Evolutionary conservation across 805 yeast genomes (phyloP).

Genomic region (Yamadazyma paraphyllophila): DNA sequence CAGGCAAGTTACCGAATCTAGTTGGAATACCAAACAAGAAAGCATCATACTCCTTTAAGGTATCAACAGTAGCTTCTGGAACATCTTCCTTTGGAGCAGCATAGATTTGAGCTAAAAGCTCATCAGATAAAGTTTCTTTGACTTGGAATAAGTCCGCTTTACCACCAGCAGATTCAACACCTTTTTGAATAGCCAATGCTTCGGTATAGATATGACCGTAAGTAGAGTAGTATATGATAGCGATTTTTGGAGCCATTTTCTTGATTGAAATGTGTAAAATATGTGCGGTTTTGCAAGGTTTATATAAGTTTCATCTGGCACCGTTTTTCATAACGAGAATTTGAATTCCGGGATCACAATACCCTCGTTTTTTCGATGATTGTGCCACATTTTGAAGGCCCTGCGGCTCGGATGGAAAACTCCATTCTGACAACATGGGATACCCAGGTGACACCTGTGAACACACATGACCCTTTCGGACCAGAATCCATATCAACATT

Average conservation of each 20-base stretch:
- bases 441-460: no score
- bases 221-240: constrained; percentile 59
- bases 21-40: constrained; percentile 82
- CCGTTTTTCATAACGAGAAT: not conserved
- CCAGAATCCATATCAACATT: no score
- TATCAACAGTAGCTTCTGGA: constrained; percentile 59
- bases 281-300: not conserved
- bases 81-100: constrained; percentile 29
- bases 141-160: constrained; percentile 70
- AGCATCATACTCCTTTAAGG: constrained; percentile 64
- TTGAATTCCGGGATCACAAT: not conserved
- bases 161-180: constrained; percentile 67
- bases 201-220: constrained; percentile 72
- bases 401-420: not conserved
- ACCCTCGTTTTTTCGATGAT: not conserved
- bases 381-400: not conserved
- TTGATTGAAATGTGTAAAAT: not conserved
- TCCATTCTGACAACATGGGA: no score
- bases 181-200: constrained; percentile 66
- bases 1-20: constrained; percentile 73
- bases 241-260: constrained; percentile 23
- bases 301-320: not conserved
- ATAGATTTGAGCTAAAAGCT: constrained; percentile 15
- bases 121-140: constrained; percentile 45
- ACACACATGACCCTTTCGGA: no score